Evolutionary conservation across 176 grass and related monocot species (phyloP).

Genomic region (Musa troglodytarum): DNA sequence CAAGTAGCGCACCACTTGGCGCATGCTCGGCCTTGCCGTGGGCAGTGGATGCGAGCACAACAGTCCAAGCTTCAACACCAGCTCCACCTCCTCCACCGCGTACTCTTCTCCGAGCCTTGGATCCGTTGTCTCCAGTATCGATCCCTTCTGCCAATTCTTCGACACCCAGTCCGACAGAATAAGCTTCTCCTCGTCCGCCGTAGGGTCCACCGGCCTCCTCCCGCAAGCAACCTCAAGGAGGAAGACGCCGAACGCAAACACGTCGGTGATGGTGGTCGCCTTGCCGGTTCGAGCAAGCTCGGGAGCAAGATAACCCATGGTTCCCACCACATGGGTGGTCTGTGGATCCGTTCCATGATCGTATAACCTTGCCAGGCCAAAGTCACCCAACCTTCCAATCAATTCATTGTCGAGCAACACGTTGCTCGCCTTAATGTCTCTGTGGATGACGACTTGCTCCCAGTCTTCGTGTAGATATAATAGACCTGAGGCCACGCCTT

Average conservation of each 20-base stretch:
- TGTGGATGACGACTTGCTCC: constrained; percentile 10
- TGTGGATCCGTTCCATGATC: constrained; percentile 30
- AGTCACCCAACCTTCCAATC: constrained; percentile 30
- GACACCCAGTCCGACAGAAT: constrained; percentile 17
- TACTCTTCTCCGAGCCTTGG: not conserved
- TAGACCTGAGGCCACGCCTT: constrained; percentile 15
- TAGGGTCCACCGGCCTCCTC: constrained; percentile 7
- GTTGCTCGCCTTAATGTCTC: constrained; percentile 23
- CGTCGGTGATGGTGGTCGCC: constrained; percentile 4
- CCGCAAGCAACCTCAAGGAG: constrained; percentile 29
- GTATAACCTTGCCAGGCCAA: constrained; percentile 29
- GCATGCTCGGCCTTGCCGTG: constrained; percentile 29
- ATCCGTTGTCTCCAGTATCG: not conserved
- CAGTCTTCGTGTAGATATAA: constrained; percentile 29
- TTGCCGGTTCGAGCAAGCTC: constrained; percentile 14
- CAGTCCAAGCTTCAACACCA: constrained; percentile 19
- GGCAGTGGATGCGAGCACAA: constrained; percentile 21
- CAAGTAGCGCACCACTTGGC: constrained; percentile 33
- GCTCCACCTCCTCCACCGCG: not conserved
- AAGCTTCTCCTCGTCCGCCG: not conserved
- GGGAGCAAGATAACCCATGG: constrained; percentile 32
- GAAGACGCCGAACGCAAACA: constrained; percentile 28
- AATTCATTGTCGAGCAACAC: constrained; percentile 21
- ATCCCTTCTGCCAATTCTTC: not conserved
- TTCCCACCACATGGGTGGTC: constrained; percentile 27